phyloP scores from a whole-genome alignment of 2,329 filamentous ascomycete genomes.

The Xylariaceae sp. region DNA sequence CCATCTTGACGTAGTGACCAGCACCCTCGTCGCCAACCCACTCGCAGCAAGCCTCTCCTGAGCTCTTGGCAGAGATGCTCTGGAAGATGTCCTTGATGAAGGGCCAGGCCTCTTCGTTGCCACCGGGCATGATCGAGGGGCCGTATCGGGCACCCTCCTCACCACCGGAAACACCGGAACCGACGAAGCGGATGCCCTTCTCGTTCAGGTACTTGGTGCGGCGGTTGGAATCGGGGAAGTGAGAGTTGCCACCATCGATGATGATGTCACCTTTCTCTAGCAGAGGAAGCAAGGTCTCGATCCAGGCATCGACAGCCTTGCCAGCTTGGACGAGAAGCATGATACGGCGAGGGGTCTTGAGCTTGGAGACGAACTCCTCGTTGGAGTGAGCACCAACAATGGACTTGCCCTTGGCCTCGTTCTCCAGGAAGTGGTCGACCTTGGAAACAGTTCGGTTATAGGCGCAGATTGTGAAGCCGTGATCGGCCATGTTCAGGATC shows the following conservation, averaged over 20 bases:
- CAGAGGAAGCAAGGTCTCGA: slow-evolving; percentile 84
- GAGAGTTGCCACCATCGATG: slow-evolving; percentile 98
- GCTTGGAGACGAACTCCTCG: slow-evolving; percentile 92
- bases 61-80: slow-evolving; percentile 94
- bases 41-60: slow-evolving; percentile 95
- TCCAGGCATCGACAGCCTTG: slow-evolving; percentile 97
- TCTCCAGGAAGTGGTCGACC: slow-evolving; percentile 88
- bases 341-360: slow-evolving; percentile 93
- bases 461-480: slow-evolving; percentile 93
- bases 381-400: slow-evolving; percentile 89
- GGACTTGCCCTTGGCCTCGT: slow-evolving; percentile 92
- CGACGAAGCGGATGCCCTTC: slow-evolving; percentile 95
- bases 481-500: slow-evolving; percentile 83
- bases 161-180: slow-evolving; percentile 95
- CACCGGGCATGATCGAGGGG: slow-evolving; percentile 97
- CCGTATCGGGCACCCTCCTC: slow-evolving; percentile 98
- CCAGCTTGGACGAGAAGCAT: slow-evolving; percentile 99
- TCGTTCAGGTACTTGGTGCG: slow-evolving; percentile 78
- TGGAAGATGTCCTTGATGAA: slow-evolving; percentile 99
- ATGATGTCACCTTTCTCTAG: slow-evolving; percentile 90
- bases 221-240: slow-evolving; percentile 98
- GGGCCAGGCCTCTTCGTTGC: slow-evolving; percentile 96
- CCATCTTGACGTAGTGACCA: slow-evolving; percentile 99
- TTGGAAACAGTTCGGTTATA: slow-evolving; percentile 99
- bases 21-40: slow-evolving; percentile 99